These are phyloP conservation scores for Cordyceps farinosa DNA, from an alignment of 2,329 filamentous ascomycete species.

Conservation along the genomic window DNA sequence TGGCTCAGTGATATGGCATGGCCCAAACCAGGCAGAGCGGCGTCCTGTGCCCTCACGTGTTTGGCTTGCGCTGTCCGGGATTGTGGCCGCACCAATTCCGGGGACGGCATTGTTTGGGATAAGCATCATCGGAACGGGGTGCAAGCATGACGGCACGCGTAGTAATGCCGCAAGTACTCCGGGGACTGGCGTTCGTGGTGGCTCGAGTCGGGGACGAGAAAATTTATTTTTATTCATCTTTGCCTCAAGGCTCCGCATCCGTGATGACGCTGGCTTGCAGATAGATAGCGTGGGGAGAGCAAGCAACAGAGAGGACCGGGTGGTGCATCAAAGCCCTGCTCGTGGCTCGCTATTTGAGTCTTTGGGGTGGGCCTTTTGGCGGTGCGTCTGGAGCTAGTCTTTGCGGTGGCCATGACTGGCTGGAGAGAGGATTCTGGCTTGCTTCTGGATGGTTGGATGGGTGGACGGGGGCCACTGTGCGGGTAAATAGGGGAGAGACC, in stretches of 20 bases:
- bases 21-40: background rate
- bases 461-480: background rate
- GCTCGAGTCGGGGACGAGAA: background rate
- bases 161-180: background rate
- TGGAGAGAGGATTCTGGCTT: background rate
- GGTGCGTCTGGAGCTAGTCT: background rate
- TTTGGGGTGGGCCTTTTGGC: background rate
- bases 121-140: conserved; percentile 1
- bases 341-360: background rate
- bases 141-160: background rate
- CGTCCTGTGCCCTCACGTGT: background rate
- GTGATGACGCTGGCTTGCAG: conserved; percentile 15
- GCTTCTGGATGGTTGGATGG: background rate
- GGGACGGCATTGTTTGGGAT: background rate
- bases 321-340: background rate
- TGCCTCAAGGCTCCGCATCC: conserved; percentile 5
- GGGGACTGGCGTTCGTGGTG: background rate
- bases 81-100: conserved; percentile 11
- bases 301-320: background rate
- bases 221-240: background rate
- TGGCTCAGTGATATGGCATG: background rate
- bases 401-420: background rate
- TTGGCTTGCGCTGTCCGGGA: background rate
- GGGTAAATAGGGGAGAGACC: too few species aligned
- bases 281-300: conserved; percentile 2